Conservation (phyloP, 202 grass and related monocot species). For the Brachypodium distachyon region DNA sequence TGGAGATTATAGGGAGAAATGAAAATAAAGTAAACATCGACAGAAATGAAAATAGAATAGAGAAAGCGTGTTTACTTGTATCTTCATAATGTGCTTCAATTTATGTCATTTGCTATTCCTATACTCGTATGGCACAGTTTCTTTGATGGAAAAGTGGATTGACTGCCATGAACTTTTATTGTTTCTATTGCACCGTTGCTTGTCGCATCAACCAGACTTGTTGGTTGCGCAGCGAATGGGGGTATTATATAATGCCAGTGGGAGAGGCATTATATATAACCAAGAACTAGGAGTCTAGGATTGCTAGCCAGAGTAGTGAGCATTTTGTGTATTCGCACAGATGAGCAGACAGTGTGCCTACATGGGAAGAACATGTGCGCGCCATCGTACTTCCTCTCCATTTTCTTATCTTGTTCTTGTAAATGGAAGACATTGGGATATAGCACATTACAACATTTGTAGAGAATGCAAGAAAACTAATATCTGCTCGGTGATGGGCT, state of each 20-base stretch:
- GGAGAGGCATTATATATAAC: background rate
- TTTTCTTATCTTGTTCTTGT: background rate
- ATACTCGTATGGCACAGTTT: no score
- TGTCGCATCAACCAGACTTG: background rate
- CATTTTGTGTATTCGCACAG: no score
- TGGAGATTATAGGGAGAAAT: no score
- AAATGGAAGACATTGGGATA: background rate
- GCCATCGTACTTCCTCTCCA: background rate
- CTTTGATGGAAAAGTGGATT: no score
- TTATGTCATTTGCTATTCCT: no score
- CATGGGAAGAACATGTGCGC: background rate
- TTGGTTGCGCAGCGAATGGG: background rate
- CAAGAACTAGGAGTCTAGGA: no score
- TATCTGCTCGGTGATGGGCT: no score
- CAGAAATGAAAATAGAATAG: background rate
- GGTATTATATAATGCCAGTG: no score
- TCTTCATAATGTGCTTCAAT: background rate
- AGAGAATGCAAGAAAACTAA: no score
- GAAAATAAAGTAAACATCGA: background rate
- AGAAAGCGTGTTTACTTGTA: background rate
- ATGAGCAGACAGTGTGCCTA: no score
- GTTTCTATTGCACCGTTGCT: background rate
- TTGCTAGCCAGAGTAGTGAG: no score
- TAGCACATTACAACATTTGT: no score
- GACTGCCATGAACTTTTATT: background rate